Evolutionary conservation across 768 basidiomycete genomes (phyloP).

Genomic region (Lactarius sanguifluus): DNA sequence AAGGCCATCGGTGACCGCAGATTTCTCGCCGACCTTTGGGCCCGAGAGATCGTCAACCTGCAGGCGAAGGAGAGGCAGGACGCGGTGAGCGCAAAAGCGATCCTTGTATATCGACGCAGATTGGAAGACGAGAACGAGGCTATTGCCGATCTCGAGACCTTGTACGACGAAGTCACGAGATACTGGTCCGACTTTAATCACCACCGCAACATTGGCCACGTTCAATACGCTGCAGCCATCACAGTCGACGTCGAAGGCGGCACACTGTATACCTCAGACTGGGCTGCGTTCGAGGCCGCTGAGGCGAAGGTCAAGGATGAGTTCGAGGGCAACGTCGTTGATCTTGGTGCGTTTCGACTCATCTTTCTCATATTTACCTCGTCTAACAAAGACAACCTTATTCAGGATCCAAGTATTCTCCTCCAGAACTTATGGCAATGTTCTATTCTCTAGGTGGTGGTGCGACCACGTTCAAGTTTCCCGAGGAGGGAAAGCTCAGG

Average conservation of each 20-base stretch:
- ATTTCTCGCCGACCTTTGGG: too few relatives aligned
- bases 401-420: slow-evolving; percentile 10
- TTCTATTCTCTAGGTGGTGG: neutral
- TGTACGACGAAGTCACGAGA: neutral
- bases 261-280: slow-evolving; percentile 9
- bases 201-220: slow-evolving; percentile 2
- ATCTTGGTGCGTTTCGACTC: slow-evolving; percentile 6
- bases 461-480: neutral
- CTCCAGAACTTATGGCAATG: neutral
- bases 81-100: neutral
- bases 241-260: slow-evolving; percentile 6
- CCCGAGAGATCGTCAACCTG: too few relatives aligned
- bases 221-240: slow-evolving; percentile 7
- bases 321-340: slow-evolving; percentile 12
- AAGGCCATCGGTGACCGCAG: too few relatives aligned
- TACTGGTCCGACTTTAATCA: neutral
- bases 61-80: too few relatives aligned
- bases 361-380: slow-evolving; percentile 6
- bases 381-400: slow-evolving; percentile 4
- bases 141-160: slow-evolving; percentile 3
- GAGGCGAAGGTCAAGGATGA: slow-evolving; percentile 5
- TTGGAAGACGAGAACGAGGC: slow-evolving; percentile 7
- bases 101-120: neutral
- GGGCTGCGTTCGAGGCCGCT: slow-evolving; percentile 1
- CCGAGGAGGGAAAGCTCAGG: too few relatives aligned